Percentiles rank a stretch among this genome's conserved stretches.
phyloP scores from a whole-genome alignment of 2,329 filamentous ascomycete genomes.

The Coniochaeta sp. region DNA sequence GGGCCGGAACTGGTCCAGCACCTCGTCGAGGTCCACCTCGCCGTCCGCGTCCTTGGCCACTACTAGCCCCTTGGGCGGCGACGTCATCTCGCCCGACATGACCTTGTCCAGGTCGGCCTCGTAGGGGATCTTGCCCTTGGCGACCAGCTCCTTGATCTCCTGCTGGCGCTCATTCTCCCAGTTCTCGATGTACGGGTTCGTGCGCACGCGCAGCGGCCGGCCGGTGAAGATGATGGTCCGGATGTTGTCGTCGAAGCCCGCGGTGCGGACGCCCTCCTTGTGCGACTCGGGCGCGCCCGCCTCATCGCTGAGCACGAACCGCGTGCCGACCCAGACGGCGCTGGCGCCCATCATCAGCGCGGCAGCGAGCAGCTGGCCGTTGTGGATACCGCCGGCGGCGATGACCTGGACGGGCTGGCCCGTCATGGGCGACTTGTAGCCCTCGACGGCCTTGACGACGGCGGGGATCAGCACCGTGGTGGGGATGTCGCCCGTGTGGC shows the following conservation, averaged over 20 bases:
- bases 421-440: constrained; percentile 79
- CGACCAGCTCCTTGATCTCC: constrained; percentile 88
- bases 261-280: constrained; percentile 89
- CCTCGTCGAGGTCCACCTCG: constrained; percentile 66
- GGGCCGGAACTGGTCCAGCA: constrained; percentile 84
- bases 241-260: constrained; percentile 91
- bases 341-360: constrained; percentile 87
- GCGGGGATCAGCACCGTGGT: constrained; percentile 89
- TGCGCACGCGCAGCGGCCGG: constrained; percentile 86
- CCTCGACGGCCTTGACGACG: constrained; percentile 73
- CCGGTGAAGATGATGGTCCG: constrained; percentile 98
- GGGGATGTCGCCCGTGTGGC: constrained; percentile 90
- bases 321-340: constrained; percentile 93
- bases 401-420: constrained; percentile 84
- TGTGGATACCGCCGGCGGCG: constrained; percentile 90
- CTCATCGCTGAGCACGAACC: constrained; percentile 91
- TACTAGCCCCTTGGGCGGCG: constrained; percentile 47
- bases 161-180: constrained; percentile 88
- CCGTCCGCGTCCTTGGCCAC: constrained; percentile 66
- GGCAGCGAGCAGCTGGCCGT: constrained; percentile 82
- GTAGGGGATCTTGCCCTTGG: constrained; percentile 86
- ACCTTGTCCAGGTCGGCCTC: constrained; percentile 90
- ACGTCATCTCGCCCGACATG: constrained; percentile 53
- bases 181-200: constrained; percentile 87
- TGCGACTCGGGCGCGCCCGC: constrained; percentile 88